A percentile compares a stretch with the other conserved stretches of the same genome.
Evolutionary conservation across 306 rosid genomes (phyloP).

Genomic region (Betula pendula): DNA sequence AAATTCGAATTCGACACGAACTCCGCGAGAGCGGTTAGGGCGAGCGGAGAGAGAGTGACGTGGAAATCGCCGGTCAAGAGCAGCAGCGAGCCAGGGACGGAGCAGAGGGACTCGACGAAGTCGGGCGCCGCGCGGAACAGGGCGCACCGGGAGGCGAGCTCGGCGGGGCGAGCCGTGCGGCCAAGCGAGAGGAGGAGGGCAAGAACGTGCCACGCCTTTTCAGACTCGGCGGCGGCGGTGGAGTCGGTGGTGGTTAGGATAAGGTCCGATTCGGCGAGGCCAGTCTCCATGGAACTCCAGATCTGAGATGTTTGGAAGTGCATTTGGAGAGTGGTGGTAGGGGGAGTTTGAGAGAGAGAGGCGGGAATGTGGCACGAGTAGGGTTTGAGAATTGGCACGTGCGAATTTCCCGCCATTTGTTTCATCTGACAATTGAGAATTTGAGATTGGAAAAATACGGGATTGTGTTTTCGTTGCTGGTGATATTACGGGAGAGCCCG

Average conservation of each 20-base stretch:
- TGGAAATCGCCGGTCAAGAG: conserved; percentile 31
- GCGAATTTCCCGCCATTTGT: conserved; percentile 27
- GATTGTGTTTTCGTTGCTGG: too few species aligned
- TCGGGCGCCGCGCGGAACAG: conserved; percentile 40
- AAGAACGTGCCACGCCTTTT: conserved; percentile 40
- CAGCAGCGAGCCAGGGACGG: conserved; percentile 43
- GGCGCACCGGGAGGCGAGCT: conserved; percentile 44
- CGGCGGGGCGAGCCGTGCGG: conserved; percentile 27
- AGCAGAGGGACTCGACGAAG: conserved; percentile 32
- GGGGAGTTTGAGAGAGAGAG: conserved; percentile 10
- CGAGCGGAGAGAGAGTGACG: conserved; percentile 33
- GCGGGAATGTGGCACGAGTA: conserved; percentile 40
- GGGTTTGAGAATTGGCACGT: conserved; percentile 20
- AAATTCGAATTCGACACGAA: conserved; percentile 9
- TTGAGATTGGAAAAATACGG: too few species aligned
- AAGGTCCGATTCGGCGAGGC: conserved; percentile 4
- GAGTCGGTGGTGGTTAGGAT: background rate
- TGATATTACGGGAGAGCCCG: too few species aligned
- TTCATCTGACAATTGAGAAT: too few species aligned
- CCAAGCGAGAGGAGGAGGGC: conserved; percentile 39
- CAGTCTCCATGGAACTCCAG: conserved; percentile 32
- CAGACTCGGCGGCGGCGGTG: conserved; percentile 8
- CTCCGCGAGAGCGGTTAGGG: conserved; percentile 22
- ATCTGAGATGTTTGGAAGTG: background rate
- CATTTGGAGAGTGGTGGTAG: background rate